Conservation (phyloP, 2,329 filamentous ascomycete genomes). For the Fusarium pseudoanthophilum region DNA sequence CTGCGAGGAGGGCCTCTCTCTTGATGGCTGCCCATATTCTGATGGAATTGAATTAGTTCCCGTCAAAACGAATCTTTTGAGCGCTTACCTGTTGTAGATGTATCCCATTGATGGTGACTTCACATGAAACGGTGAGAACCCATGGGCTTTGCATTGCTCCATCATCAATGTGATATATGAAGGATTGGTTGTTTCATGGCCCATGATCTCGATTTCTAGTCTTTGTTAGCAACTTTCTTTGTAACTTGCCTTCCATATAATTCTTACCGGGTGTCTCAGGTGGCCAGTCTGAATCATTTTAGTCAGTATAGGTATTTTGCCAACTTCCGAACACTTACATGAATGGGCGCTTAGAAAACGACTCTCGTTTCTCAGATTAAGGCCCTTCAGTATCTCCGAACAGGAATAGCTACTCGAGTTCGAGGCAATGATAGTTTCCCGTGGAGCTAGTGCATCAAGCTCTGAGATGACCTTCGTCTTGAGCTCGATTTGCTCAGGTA, state of each 20-base stretch:
- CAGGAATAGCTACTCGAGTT: constrained; percentile 61
- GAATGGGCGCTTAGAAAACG: constrained; percentile 57
- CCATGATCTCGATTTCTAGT: constrained; percentile 48
- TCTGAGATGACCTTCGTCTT: constrained; percentile 54
- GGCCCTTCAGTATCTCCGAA: constrained; percentile 53
- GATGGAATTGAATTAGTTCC: background rate
- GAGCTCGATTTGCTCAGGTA: constrained; percentile 56
- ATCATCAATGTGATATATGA: constrained; percentile 39
- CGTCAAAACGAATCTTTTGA: accelerated
- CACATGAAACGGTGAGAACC: constrained; percentile 47
- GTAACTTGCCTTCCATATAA: accelerated
- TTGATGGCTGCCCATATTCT: constrained; percentile 51
- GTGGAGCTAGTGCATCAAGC: constrained; percentile 51
- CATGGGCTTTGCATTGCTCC: constrained; percentile 42
- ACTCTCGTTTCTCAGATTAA: constrained; percentile 48
- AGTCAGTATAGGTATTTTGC: background rate
- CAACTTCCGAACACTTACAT: constrained; percentile 45
- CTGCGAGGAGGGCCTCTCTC: constrained; percentile 46
- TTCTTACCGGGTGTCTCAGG: constrained; percentile 46
- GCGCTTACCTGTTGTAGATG: constrained; percentile 45
- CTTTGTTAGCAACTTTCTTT: background rate
- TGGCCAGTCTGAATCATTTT: constrained; percentile 43
- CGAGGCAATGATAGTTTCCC: constrained; percentile 55
- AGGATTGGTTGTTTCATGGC: constrained; percentile 42
- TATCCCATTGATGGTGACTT: constrained; percentile 47